These are phyloP conservation scores for Colletotrichum australisinense DNA, from an alignment of 2,329 filamentous ascomycete genomes.

Conservation along the genomic window DNA sequence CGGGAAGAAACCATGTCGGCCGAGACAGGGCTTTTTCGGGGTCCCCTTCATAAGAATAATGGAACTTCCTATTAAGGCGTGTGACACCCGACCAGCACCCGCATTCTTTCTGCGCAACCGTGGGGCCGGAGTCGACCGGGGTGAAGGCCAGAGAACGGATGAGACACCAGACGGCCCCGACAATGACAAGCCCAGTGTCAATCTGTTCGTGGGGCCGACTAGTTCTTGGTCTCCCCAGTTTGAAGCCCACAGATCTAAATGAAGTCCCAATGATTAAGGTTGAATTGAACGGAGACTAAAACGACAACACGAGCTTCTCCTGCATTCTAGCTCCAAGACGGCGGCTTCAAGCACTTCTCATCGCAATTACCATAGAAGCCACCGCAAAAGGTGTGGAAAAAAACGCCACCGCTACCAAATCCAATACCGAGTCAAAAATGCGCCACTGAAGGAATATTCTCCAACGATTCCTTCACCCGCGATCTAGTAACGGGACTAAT, in stretches of 20 bases:
- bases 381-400: neutral
- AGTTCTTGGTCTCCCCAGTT: neutral
- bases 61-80: constrained; percentile 26
- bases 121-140: neutral
- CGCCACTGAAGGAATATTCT: constrained; percentile 9
- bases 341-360: neutral
- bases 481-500: constrained; percentile 15
- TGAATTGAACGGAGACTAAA: neutral
- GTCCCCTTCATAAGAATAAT: neutral
- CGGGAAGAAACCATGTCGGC: neutral
- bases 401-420: neutral
- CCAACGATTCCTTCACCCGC: neutral
- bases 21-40: neutral
- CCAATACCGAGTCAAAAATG: neutral
- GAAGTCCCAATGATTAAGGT: neutral
- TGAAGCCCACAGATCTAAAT: neutral
- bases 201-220: neutral
- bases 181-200: neutral
- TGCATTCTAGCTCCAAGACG: neutral
- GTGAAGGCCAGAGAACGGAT: neutral
- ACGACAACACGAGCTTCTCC: neutral
- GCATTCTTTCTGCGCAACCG: neutral
- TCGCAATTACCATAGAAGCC: neutral
- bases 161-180: constrained; percentile 13
- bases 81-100: constrained; percentile 1